Evolutionary conservation across 2,329 filamentous ascomycete genomes (phyloP), one percentile per base, ranked within the genome.

Genomic region (Bipolaris sorokiniana): DNA sequence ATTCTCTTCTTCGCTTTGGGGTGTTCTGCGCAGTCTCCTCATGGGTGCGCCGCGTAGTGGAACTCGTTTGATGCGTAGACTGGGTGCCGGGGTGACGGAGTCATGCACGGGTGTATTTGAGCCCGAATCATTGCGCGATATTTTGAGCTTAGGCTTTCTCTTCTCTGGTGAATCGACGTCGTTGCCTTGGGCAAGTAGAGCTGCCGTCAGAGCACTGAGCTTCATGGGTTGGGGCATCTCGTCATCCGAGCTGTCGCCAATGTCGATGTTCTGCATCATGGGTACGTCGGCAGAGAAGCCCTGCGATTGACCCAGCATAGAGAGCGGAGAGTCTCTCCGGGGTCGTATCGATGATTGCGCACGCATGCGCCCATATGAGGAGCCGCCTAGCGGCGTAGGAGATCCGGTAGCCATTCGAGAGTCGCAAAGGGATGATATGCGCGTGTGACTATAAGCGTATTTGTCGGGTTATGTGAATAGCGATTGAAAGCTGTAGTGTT

Each of bases 241-340:
- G 70, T 97, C 94, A 77, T 97, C 94, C 22, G 93, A 97, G 81
- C 91, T 97, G 73, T 97, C 93, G 67, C 91, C 88, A 65, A 88
- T 79, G 69, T 80, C 73, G 62, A 82, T 80, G 63, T 78, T 78
- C 66, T 81, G 79, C 69, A 81, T 76, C 75, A 78, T 78, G 16
- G 77, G 77, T 61, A 76, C 79, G 59, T 81, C 72, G 26, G 79
- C 74, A 20, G 76, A 73, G 63, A 81, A 81, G 61, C 79, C 80
- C 62, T 79, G 74, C 20, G 77, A 77, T 45, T 78, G 76, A 34
- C 76, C 72, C 59, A 81, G 72, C 20, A 77, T 73, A 13, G 79
- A 78, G 51, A 82, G 71, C 23, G 81, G 81, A 49, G 81, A 83
- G 59, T 79, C 78, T 67, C 79, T 76, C 57, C 78, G 71, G 46